Base-by-base conservation (phyloP, 306 rosid genomes). In the Spatholobus suberectus region DNA sequence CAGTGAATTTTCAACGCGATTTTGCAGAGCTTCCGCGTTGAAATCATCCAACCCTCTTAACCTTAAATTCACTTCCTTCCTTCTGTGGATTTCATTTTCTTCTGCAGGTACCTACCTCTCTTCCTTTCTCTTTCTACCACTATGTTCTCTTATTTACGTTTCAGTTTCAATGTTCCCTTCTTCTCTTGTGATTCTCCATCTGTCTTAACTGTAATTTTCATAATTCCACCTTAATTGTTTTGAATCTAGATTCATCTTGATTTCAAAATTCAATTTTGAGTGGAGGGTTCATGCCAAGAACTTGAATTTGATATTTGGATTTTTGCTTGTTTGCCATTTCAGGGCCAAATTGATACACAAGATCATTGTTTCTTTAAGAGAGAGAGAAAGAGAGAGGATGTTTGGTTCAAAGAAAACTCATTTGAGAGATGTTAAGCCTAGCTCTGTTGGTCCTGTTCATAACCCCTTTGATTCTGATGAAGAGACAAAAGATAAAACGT, bases 391-490 rank as follows among this genome's bases (percentile, higher is more conserved):
- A 75, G 77, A 67, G 62, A 86, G 85, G 70, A 95, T 95, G 98
- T 89, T 88, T 85, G 93, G 94, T 67, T 84, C 85, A 81, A 93
- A 81, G 94, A 93, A 85, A 82, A 89, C 92, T 34, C 98, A 93
- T 35, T 41, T 87, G 52, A 90, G 82, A 88, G 12, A 68, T 78
- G 87, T 79, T 40, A 90, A 90, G 76, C 88, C 81, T 65, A 82
- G 81, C 55, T 68, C 91, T 49, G 83, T 51, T 59, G 88, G 89
- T 14, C 89, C 85, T 57, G 84, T 67, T 11, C 46, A 87, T 90
- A 92, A 88, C 87, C 98, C 92, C 21, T 87, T 95, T 75, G 94
- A 91, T 78, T 88, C 90, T 76, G 91, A 93, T 75, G 83, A 89
- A 20, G 90, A 83, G 44, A 8, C 41, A 27, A 81, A 86, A 14